These are phyloP conservation scores for Gorgonomyces haynaldii DNA, from an alignment of 192 early-diverging fungal genomes.

Conservation along the genomic window DNA sequence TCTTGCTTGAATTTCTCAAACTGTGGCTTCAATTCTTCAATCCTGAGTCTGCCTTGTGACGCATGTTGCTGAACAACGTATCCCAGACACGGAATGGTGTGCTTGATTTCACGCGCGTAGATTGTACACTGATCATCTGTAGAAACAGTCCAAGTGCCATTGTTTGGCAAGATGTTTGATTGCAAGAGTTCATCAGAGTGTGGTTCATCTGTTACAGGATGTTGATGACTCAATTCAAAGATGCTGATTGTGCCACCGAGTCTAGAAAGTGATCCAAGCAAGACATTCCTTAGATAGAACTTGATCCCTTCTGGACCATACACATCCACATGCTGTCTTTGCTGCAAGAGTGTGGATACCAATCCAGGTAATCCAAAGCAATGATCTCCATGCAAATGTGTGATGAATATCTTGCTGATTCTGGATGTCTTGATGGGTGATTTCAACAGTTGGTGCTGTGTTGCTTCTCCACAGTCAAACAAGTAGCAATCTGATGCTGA, in stretches of 20 bases:
- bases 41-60: slow-evolving; percentile 26
- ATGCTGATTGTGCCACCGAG: slow-evolving; percentile 24
- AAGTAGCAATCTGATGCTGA: slow-evolving; percentile 26
- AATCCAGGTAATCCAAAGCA: slow-evolving; percentile 39
- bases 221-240: slow-evolving; percentile 28
- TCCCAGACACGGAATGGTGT: slow-evolving; percentile 42
- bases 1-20: slow-evolving; percentile 25
- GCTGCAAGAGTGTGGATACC: slow-evolving; percentile 22
- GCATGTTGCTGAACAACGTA: slow-evolving; percentile 30
- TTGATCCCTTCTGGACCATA: slow-evolving; percentile 37
- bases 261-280: slow-evolving; percentile 21
- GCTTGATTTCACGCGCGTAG: slow-evolving; percentile 28
- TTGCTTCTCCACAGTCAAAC: slow-evolving; percentile 44
- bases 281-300: slow-evolving; percentile 24
- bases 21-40: slow-evolving; percentile 22
- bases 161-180: slow-evolving; percentile 2
- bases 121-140: slow-evolving; percentile 11
- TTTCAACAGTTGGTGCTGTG: slow-evolving; percentile 38
- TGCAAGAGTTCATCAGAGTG: slow-evolving; percentile 10
- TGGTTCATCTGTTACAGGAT: background rate
- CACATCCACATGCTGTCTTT: slow-evolving; percentile 23
- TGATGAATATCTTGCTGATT: slow-evolving; percentile 29
- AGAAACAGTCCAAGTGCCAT: slow-evolving; percentile 5
- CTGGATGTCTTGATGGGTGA: slow-evolving; percentile 20
- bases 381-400: slow-evolving; percentile 45